Evolutionary conservation across 2,329 filamentous ascomycete species (phyloP), one percentile per base, ranked within the genome.

Genomic region (Shiraia bambusicola): DNA sequence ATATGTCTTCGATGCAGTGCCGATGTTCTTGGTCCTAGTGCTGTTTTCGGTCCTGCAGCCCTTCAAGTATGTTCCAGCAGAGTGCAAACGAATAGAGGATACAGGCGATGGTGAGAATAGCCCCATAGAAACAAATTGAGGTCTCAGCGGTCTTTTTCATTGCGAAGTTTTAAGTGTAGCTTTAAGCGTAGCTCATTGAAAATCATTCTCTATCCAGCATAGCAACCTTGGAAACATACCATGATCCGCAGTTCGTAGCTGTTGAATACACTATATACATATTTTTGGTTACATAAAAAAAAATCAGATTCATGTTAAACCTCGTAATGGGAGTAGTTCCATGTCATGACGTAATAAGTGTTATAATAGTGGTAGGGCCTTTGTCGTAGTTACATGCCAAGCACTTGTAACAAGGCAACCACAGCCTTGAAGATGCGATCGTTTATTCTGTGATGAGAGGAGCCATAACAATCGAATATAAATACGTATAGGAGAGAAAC

Each of bases 1-100:
- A 4, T 77, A 77, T 49, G 59, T 72, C 13, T 74, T 78, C 40
- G 75, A 78, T 61, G 70, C 73, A 6, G 45, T 63, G 2, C 62
- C 73, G 12, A 76, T 76, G 73, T 54, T 69, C 26, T 8, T 63
- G 4, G 72, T 74, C 2, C 68, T 77, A 59, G 44, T 62, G 0
- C 37, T 74, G 22, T 67, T 76, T 28, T 34, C 60, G 30, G 44
- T 58, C 2, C 27, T 62, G 27, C 49, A 58, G 38, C 59, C 60
- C 5, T 41, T 47, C 3, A 51, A 49, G 17, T 60, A 62, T 37
- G 49, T 59, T 1, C 35, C 37, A 2, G 24, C 44, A 15, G 31
- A 46, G 24, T 36, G 14, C 2, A 29, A 28, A n/a, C 47, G 44
- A 28, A 9, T 14, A 15, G 41, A 37, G n/a, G 25, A 39, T 1